Conservation (phyloP, 2,329 filamentous ascomycete genomes). For the Xylariaceae sp. region DNA sequence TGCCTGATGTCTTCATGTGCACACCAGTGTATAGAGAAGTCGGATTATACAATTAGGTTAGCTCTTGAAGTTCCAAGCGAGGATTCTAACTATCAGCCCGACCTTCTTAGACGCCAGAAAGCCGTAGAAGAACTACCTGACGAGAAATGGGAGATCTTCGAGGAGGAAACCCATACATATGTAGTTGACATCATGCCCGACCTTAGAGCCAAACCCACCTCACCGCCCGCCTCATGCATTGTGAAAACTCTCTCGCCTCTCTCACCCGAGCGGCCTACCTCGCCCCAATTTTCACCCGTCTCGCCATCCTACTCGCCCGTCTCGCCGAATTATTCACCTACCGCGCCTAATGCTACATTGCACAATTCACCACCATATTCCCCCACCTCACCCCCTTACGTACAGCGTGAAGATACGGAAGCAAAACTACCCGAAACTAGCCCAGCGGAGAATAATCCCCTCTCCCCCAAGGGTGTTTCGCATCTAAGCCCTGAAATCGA, state of each 20-base stretch:
- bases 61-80: conserved; percentile 38
- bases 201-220: too few species aligned
- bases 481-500: too few species aligned
- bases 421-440: too few species aligned
- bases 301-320: neutral
- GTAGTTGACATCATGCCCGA: neutral
- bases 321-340: too few species aligned
- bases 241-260: neutral
- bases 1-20: conserved; percentile 34
- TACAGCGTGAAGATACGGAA: too few species aligned
- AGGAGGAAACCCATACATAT: conserved; percentile 9
- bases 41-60: conserved; percentile 27
- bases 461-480: too few species aligned
- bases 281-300: neutral
- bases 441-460: too few species aligned
- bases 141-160: conserved; percentile 26
- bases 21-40: conserved; percentile 34
- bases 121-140: conserved; percentile 12
- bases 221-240: too few species aligned
- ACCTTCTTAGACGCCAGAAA: conserved; percentile 6
- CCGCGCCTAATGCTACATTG: too few species aligned
- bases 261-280: neutral
- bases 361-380: too few species aligned
- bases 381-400: too few species aligned
- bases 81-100: conserved; percentile 24